A percentile compares a stretch with the other conserved stretches of the same genome.
Evolutionary conservation across 169 alveolate genomes (phyloP).

Genomic region (Plasmodium chabaudi): DNA sequence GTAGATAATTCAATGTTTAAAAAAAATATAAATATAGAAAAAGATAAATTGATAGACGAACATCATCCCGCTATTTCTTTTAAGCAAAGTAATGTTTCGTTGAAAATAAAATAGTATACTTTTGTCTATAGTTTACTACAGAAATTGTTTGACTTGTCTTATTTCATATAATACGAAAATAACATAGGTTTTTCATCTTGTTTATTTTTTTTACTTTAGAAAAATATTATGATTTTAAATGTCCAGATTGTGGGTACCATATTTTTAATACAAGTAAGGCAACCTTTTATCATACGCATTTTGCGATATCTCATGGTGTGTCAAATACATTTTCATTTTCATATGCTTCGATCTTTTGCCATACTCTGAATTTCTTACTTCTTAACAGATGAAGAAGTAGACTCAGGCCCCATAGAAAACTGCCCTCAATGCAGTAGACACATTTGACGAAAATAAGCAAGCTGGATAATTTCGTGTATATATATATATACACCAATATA

Average conservation of each 20-base stretch:
- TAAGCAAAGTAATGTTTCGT: neutral
- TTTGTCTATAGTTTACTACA: neutral
- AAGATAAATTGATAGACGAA: neutral
- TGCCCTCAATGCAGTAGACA: no score
- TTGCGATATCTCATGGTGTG: no score
- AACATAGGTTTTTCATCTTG: neutral
- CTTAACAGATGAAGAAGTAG: no score
- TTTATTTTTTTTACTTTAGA: slow-evolving; percentile 29
- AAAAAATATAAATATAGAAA: neutral
- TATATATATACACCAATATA: no score
- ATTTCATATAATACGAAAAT: neutral
- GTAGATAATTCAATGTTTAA: slow-evolving; percentile 57
- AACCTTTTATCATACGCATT: no score
- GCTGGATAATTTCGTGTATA: no score
- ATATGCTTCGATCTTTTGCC: no score
- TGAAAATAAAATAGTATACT: neutral
- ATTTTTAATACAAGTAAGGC: slow-evolving; percentile 46
- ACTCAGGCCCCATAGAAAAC: no score
- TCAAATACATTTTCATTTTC: no score
- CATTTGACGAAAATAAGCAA: no score
- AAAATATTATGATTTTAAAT: slow-evolving; percentile 50
- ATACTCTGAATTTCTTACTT: no score
- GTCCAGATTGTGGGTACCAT: slow-evolving; percentile 43
- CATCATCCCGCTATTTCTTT: neutral
- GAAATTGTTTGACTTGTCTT: neutral